phyloP scores from a whole-genome alignment of 371 early-diverging fungal species.

The Fennellomyces sp. region DNA sequence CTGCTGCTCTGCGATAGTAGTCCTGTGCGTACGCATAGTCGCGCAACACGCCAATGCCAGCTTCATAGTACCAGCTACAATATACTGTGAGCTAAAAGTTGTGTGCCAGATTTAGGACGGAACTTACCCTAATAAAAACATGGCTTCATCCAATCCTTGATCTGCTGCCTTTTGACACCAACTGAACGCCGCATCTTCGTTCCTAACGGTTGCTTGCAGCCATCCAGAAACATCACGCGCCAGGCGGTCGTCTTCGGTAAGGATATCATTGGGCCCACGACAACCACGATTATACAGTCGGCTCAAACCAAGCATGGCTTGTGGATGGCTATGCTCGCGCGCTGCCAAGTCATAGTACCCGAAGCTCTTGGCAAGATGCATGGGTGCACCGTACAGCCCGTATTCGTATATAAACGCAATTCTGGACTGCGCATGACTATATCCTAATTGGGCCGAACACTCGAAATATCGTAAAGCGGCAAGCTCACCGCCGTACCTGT shows the following conservation, averaged over 20 bases:
- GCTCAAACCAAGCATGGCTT: conserved; percentile 39
- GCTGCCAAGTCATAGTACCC: conserved; percentile 34
- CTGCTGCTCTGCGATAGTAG: conserved; percentile 35
- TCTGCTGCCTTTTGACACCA: conserved; percentile 49
- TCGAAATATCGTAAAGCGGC: conserved; percentile 34
- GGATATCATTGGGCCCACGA: conserved; percentile 28
- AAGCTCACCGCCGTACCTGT: conserved; percentile 29
- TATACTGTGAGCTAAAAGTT: background rate
- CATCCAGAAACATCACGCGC: conserved; percentile 41
- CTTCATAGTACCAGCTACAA: conserved; percentile 48
- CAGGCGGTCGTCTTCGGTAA: conserved; percentile 23
- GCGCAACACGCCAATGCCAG: conserved; percentile 42
- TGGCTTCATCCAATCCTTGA: conserved; percentile 33
- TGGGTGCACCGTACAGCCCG: conserved; percentile 26
- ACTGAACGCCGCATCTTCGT: conserved; percentile 52
- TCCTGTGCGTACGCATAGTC: conserved; percentile 33
- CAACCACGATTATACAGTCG: conserved; percentile 38
- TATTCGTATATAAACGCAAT: conserved; percentile 31
- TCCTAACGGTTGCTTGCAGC: conserved; percentile 23
- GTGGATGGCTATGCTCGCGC: conserved; percentile 1
- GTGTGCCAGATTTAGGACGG: too few relatives aligned
- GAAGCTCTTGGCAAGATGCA: conserved; percentile 28
- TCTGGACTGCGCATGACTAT: conserved; percentile 29
- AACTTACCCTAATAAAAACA: conserved; percentile 45
- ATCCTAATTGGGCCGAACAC: conserved; percentile 35